Percentiles rank a stretch among this genome's conserved stretches.
Evolutionary conservation across 2,329 filamentous ascomycete genomes (phyloP).

Genomic region (Curvularia eragrostidis): DNA sequence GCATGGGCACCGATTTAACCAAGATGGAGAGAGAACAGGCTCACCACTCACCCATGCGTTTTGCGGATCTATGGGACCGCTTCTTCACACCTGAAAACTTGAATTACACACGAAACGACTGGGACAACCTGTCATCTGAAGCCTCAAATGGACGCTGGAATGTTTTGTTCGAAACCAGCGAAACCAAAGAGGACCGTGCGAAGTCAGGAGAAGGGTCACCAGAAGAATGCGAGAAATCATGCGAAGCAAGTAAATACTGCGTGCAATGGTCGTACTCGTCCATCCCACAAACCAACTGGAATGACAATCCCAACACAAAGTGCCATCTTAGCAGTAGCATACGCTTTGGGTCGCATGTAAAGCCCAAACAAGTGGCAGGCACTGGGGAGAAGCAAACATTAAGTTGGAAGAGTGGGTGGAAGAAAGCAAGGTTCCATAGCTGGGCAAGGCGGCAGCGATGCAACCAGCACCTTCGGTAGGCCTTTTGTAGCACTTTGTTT

Average conservation of each 20-base stretch:
- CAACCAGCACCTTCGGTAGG: conserved; percentile 23
- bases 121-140: conserved; percentile 45
- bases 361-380: conserved; percentile 20
- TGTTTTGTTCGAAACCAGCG: conserved; percentile 36
- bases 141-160: conserved; percentile 42
- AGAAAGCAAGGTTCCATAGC: conserved; percentile 34
- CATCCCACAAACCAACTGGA: conserved; percentile 34
- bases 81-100: conserved; percentile 41
- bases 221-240: conserved; percentile 40
- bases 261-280: conserved; percentile 46
- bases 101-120: conserved; percentile 34
- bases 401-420: conserved; percentile 44
- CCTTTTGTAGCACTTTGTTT: neutral
- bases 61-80: conserved; percentile 38
- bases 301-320: conserved; percentile 42
- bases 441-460: conserved; percentile 42
- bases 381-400: conserved; percentile 19
- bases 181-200: conserved; percentile 26
- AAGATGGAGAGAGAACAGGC: conserved; percentile 53
- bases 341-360: conserved; percentile 31
- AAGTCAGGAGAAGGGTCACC: conserved; percentile 33
- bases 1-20: conserved; percentile 54
- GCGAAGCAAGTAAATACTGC: conserved; percentile 37
- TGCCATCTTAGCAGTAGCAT: conserved; percentile 45
- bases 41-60: conserved; percentile 31